phyloP scores from a whole-genome alignment of 371 early-diverging fungal genomes.

The Parasitella parasitica region DNA sequence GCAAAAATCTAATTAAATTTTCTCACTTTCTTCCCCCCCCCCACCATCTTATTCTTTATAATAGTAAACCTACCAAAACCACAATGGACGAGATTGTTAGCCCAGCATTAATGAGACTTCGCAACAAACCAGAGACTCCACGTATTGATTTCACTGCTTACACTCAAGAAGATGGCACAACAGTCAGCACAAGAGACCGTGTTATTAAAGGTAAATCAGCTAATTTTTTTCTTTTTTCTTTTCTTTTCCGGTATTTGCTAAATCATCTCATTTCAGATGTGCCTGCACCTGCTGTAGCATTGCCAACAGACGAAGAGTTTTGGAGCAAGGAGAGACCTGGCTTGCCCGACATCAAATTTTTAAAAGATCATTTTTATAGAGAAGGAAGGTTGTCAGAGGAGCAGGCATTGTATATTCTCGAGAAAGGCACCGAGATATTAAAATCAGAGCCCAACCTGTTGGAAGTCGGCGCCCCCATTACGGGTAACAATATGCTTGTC shows the following conservation, averaged over 20 bases:
- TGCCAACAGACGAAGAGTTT: slow-evolving; percentile 57
- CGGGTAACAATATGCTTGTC: background rate
- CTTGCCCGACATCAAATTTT: slow-evolving; percentile 80
- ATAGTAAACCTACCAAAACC: too few species aligned
- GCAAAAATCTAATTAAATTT: too few species aligned
- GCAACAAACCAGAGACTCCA: slow-evolving; percentile 27
- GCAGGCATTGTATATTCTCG: slow-evolving; percentile 88
- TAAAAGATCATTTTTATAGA: slow-evolving; percentile 87
- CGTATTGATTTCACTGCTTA: slow-evolving; percentile 73
- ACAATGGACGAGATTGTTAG: slow-evolving; percentile 15
- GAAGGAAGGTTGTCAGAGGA: slow-evolving; percentile 92
- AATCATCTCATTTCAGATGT: slow-evolving; percentile 22
- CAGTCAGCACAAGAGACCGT: slow-evolving; percentile 75
- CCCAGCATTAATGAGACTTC: slow-evolving; percentile 26
- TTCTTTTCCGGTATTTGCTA: too few species aligned
- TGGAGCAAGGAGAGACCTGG: slow-evolving; percentile 66
- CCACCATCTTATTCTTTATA: too few species aligned
- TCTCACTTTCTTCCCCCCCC: too few species aligned
- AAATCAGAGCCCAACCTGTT: slow-evolving; percentile 84
- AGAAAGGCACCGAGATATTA: slow-evolving; percentile 76
- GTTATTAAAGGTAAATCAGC: slow-evolving; percentile 80
- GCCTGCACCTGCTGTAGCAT: slow-evolving; percentile 54
- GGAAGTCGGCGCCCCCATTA: slow-evolving; percentile 79
- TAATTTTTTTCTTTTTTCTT: too few species aligned
- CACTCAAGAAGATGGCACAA: slow-evolving; percentile 77